Percentiles rank a stretch among this genome's conserved stretches.
Evolutionary conservation across 768 basidiomycete species (phyloP).

Genomic region (Austroboletus eburneus): DNA sequence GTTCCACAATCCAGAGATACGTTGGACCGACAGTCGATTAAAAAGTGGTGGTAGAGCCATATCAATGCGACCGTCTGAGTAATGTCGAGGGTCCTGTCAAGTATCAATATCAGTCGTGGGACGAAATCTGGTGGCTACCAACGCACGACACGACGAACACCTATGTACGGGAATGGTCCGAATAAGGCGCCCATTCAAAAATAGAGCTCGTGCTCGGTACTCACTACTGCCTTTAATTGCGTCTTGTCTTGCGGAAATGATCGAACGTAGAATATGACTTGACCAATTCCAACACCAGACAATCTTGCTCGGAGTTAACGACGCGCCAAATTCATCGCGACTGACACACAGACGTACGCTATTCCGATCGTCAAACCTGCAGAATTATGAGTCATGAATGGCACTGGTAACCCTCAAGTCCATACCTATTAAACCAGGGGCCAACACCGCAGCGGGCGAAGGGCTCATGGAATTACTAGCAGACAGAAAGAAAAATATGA

Average conservation of each 20-base stretch:
- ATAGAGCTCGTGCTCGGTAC: not conserved
- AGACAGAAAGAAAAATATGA: too few relatives aligned
- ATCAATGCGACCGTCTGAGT: not conserved
- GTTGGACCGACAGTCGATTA: slow-evolving; percentile 11
- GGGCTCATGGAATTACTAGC: too few relatives aligned
- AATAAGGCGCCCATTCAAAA: not conserved
- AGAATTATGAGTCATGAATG: too few relatives aligned
- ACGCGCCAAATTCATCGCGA: not conserved
- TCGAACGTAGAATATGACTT: slow-evolving; percentile 17
- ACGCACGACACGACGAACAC: slow-evolving; percentile 11
- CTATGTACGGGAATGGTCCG: not conserved
- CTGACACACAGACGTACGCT: slow-evolving; percentile 6
- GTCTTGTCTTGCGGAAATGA: slow-evolving; percentile 14
- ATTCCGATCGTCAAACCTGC: slow-evolving; percentile 12
- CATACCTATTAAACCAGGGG: too few relatives aligned
- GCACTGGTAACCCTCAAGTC: too few relatives aligned
- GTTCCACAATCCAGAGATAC: not conserved
- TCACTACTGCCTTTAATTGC: slow-evolving; percentile 11
- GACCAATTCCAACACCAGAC: slow-evolving; percentile 17
- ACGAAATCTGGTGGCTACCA: too few relatives aligned
- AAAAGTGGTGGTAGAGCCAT: not conserved
- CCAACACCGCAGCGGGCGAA: too few relatives aligned
- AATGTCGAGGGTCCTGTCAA: slow-evolving; percentile 7
- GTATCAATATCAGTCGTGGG: not conserved
- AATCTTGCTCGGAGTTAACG: slow-evolving; percentile 5